Conservation (phyloP, 75 land plant genomes). For the Adiantum capillusveneris region DNA sequence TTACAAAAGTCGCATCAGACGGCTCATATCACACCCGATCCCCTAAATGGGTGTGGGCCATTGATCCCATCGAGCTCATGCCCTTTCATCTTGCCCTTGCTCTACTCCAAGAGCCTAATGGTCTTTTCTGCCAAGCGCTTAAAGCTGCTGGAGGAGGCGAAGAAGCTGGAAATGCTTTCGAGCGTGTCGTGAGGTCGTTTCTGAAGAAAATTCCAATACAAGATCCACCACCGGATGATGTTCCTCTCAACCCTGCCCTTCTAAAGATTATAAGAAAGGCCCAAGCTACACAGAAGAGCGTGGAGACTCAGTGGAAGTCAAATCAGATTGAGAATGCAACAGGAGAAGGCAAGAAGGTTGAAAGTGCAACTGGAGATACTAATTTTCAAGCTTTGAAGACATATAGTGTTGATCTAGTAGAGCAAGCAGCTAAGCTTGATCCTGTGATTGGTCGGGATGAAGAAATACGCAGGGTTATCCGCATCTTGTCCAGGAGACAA, state of each 20-base stretch:
- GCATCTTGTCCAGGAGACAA: constrained; percentile 30
- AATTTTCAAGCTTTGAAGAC: constrained; percentile 27
- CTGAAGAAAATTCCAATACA: constrained; percentile 45
- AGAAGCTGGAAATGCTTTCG: constrained; percentile 17
- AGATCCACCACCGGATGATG: constrained; percentile 75
- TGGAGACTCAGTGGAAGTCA: constrained; percentile 49
- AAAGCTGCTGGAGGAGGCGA: constrained; percentile 17
- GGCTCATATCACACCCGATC: too few species aligned
- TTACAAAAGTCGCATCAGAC: too few species aligned
- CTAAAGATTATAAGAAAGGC: constrained; percentile 22
- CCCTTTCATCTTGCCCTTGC: constrained; percentile 27
- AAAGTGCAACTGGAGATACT: constrained; percentile 28
- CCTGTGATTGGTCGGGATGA: constrained; percentile 39
- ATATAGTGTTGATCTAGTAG: constrained; percentile 34
- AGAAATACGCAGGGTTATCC: constrained; percentile 33
- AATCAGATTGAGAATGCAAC: constrained; percentile 78
- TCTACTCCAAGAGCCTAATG: constrained; percentile 15
- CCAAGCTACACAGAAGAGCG: constrained; percentile 17
- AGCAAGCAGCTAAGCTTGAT: constrained; percentile 29
- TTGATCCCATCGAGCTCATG: too few species aligned
- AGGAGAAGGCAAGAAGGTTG: constrained; percentile 33
- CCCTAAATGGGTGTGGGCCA: too few species aligned
- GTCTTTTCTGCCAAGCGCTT: too few species aligned
- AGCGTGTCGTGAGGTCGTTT: constrained; percentile 17
- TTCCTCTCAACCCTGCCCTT: constrained; percentile 43